Evolutionary conservation across 371 early-diverging fungal genomes (phyloP), one percentile per base, ranked within the genome.

Genomic region (Mucor lusitanicus): DNA sequence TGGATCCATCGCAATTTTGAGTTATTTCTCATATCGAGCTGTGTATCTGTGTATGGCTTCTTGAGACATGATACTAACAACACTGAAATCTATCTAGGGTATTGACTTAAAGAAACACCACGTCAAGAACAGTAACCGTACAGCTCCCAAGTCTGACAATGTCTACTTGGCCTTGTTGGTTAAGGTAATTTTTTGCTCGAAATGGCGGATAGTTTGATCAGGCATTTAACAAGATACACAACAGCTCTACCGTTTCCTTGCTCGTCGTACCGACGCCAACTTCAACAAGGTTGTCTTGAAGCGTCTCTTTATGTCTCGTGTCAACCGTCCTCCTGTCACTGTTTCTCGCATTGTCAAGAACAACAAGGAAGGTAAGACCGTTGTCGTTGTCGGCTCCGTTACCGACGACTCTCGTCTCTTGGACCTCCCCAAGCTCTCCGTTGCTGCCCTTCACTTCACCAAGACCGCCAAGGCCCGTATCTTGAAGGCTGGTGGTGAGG

Each of bases 261-360:
- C 97, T 69, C 97, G 99, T 88, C 94, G 98, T 82, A 99, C 99
- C 76, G 90, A 94, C 85, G 88, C 97, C 84, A 83, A 88, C 84
- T 99, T 99, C 91, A 99, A 99, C 96, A 94, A 95, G 91, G 95
- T 95, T 68, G 90, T 99, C 77, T 88, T 98, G 84, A 96, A 95
- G 93, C 93, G 99, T 73, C 93, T 99, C 73, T 96, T 94, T 82
- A 96, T 97, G 98, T 96, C 97, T 78, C 93, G 95, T 69, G 85
- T 95, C 87, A 94, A 98, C 93, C 92, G 95, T 70, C 98, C 98
- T 61, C 95, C 98, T 40, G 84, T 99, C 69, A 94, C 97, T 50
- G 76, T 98, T 63, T 97, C 98, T 67, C 93, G 95, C 65, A 74
- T 99, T 64, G 88, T 86, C 65, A 82, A 90, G 74, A 85, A 88